These are phyloP conservation scores for Steccherinum ochraceum DNA, from an alignment of 768 basidiomycete genomes.

Conservation along the genomic window DNA sequence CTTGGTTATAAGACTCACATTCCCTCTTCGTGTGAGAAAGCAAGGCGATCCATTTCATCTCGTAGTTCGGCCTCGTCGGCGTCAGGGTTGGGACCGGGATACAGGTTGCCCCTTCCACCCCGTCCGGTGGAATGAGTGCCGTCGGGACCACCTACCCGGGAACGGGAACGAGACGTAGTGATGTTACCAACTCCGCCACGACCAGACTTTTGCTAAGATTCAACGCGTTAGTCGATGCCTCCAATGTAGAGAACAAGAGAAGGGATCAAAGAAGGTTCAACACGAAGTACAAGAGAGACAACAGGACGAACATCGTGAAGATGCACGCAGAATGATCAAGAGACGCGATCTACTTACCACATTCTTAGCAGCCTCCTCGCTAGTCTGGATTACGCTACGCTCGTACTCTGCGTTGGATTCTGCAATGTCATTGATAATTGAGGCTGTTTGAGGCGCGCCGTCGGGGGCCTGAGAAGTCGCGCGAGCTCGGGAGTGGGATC, in stretches of 20 bases:
- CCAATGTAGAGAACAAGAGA: not conserved
- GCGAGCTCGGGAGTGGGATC: slow-evolving; percentile 63
- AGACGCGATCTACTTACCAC: slow-evolving; percentile 4
- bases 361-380: slow-evolving; percentile 20
- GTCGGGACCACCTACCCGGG: slow-evolving; percentile 26
- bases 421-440: slow-evolving; percentile 21
- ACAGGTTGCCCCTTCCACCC: slow-evolving; percentile 60
- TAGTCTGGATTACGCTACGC: slow-evolving; percentile 31
- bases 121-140: slow-evolving; percentile 47
- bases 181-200: slow-evolving; percentile 89
- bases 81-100: slow-evolving; percentile 20
- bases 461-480: slow-evolving; percentile 9
- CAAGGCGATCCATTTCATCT: slow-evolving; percentile 27
- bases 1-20: slow-evolving; percentile 38
- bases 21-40: slow-evolving; percentile 23
- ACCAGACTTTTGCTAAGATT: slow-evolving; percentile 60
- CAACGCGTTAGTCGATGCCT: no score
- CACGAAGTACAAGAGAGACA: no score
- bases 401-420: slow-evolving; percentile 25
- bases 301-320: not conserved
- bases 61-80: slow-evolving; percentile 23
- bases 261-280: no score
- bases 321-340: not conserved
- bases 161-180: slow-evolving; percentile 44
- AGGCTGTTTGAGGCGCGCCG: slow-evolving; percentile 16